Base-by-base conservation (phyloP, 208 protist species). In the Trypanosoma conorhini region DNA sequence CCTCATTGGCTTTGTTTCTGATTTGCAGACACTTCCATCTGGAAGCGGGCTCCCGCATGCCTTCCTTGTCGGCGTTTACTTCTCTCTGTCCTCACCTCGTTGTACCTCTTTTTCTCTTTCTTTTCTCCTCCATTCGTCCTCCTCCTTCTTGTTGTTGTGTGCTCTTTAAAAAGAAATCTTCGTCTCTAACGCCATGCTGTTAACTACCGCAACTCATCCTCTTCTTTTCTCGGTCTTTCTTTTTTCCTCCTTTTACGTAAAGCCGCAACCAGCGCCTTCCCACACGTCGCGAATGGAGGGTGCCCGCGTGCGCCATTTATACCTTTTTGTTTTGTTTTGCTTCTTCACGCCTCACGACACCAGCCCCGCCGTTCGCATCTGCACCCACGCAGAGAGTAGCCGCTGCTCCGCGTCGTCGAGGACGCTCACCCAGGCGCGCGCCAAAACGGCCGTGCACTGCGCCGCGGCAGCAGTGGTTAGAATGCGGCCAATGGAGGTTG, bases 401-500 rank as follows among this genome's bases (percentile, higher is more conserved):
- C 69, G 68, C 31, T 83, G 72, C 73, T 94, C 88, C 9, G 78
- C 78, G 4, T 52, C 44, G 8, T 79, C 77, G 3, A 94, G 69
- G 21, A 91, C 75, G 26, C 76, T 82, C 55, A 76, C 71, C 62
- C 80, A 86, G 24, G 86, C 62, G n/a, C 76, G 70, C 0, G 59
- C 44, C 22, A 90, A 67, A 40, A 44, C 60, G 22, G 74, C 72
- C 3, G 55, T 38, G 48, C 83, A 66, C 28, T 85, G 77, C 58
- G 86, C 70, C 28, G 59, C 50, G 9, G 66, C 57, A 21, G 76
- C 77, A 13, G 62, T 51, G 5, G 73, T 21, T 15, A 95, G 33
- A 61, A 86, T 79, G 46, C 73, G 61, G 0, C 87, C 89, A 48
- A 86, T 74, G 21, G 89, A 85, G 26, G 87, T 92, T 46, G 50